Evolutionary conservation across 2,329 filamentous ascomycete species (phyloP).

Genomic region (Verticillium nonalfalfae): DNA sequence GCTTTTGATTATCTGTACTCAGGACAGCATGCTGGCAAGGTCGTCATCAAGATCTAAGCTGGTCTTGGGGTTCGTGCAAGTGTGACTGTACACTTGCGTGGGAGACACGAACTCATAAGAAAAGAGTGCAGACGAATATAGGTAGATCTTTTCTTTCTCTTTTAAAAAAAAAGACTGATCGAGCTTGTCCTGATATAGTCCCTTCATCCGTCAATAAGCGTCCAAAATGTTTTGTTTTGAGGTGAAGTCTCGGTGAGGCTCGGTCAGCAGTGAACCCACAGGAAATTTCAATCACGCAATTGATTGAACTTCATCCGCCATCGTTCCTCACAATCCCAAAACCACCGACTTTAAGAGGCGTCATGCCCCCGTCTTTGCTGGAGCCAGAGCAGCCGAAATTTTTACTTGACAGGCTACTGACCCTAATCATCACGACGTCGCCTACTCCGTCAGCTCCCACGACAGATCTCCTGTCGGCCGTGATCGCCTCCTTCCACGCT

Average conservation of each 20-base stretch:
- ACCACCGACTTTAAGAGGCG: background rate
- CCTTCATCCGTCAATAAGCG: no score
- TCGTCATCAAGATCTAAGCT: constrained; percentile 3
- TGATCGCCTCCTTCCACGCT: constrained; percentile 35
- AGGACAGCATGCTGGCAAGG: constrained; percentile 4
- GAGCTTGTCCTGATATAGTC: no score
- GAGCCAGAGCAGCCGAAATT: background rate
- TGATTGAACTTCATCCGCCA: background rate
- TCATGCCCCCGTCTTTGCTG: background rate
- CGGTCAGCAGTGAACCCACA: background rate
- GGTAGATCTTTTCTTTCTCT: no score
- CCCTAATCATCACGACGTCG: constrained; percentile 47
- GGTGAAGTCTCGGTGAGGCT: background rate
- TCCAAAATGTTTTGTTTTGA: no score
- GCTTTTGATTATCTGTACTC: constrained; percentile 4
- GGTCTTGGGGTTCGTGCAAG: no score
- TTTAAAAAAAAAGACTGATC: no score
- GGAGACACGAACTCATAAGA: no score
- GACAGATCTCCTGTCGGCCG: constrained; percentile 40
- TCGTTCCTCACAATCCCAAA: background rate
- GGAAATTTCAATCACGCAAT: background rate
- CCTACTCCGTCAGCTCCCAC: constrained; percentile 48
- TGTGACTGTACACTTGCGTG: no score
- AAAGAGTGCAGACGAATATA: no score
- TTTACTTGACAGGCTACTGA: constrained; percentile 17